Conservation (phyloP, 2,329 filamentous ascomycete species). For the Mycocentrospora acerina region DNA sequence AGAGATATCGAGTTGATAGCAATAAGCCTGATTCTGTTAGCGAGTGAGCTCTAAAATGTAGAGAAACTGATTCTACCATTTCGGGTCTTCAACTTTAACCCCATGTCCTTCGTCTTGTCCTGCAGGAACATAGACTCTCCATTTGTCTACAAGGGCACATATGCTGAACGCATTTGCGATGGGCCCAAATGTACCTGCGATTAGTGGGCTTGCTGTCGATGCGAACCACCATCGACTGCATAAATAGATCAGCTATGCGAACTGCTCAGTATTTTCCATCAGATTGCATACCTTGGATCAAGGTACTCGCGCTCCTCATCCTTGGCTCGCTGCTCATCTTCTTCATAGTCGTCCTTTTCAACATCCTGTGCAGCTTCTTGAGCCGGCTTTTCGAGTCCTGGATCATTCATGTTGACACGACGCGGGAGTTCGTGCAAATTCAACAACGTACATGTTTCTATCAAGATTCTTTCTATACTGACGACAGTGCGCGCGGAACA, state of each 20-base stretch:
- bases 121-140: slow-evolving; percentile 55
- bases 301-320: slow-evolving; percentile 46
- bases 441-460: background rate
- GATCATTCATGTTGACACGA: slow-evolving; percentile 45
- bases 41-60: too few relatives aligned
- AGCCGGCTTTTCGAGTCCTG: slow-evolving; percentile 54
- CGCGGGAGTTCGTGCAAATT: background rate
- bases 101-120: slow-evolving; percentile 49
- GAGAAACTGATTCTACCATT: slow-evolving; percentile 35
- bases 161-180: slow-evolving; percentile 58
- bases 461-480: background rate
- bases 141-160: slow-evolving; percentile 58
- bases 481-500: background rate
- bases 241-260: slow-evolving; percentile 7
- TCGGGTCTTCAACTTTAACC: slow-evolving; percentile 53
- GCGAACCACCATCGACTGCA: slow-evolving; percentile 62
- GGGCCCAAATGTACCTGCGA: slow-evolving; percentile 58
- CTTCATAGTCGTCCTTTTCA: slow-evolving; percentile 39
- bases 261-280: background rate
- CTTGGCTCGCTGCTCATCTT: slow-evolving; percentile 38
- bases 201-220: slow-evolving; percentile 58
- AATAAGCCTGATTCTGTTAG: slow-evolving; percentile 39
- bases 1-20: slow-evolving; percentile 60
- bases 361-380: slow-evolving; percentile 49
- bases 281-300: slow-evolving; percentile 43